Percentiles rank a stretch among this genome's conserved stretches.
Conservation (phyloP, 2,329 filamentous ascomycete genomes). For the Hypoxylon sp. region DNA sequence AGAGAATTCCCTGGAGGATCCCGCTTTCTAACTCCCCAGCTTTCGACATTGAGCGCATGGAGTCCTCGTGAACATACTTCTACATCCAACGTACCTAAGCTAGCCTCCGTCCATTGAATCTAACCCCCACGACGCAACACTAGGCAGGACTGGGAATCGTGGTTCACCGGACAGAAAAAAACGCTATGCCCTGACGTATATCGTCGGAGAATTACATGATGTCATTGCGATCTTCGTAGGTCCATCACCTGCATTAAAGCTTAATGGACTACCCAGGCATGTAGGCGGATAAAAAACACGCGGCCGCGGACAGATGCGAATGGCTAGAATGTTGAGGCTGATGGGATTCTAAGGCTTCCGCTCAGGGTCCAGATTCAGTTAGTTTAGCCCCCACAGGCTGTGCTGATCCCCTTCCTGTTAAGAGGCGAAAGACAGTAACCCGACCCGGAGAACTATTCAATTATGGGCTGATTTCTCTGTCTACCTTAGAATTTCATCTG, state of each 20-base stretch:
- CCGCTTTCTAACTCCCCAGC: not conserved
- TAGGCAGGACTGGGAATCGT: slow-evolving; percentile 6
- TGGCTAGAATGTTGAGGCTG: slow-evolving; percentile 34
- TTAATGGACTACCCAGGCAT: not conserved
- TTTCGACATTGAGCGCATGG: slow-evolving; percentile 15
- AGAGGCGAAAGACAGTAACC: slow-evolving; percentile 34
- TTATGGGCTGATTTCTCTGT: slow-evolving; percentile 41
- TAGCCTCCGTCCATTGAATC: slow-evolving; percentile 14
- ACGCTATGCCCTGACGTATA: slow-evolving; percentile 25
- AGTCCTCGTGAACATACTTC: slow-evolving; percentile 7
- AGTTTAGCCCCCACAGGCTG: slow-evolving; percentile 29
- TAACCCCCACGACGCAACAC: slow-evolving; percentile 30
- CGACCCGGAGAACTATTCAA: slow-evolving; percentile 31
- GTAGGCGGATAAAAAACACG: not conserved
- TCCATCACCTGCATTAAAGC: slow-evolving; percentile 13
- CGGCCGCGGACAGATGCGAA: slow-evolving; percentile 4
- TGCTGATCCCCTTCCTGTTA: slow-evolving; percentile 48
- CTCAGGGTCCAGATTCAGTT: slow-evolving; percentile 39
- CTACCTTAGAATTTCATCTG: slow-evolving; percentile 24
- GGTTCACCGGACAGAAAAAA: slow-evolving; percentile 12
- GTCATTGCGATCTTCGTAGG: slow-evolving; percentile 28
- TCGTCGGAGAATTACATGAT: slow-evolving; percentile 40
- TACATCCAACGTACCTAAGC: not conserved
- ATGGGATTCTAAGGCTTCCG: slow-evolving; percentile 23
- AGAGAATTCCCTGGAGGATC: slow-evolving; percentile 23